These are phyloP conservation scores for Xylaria sp. DNA, from an alignment of 2,329 filamentous ascomycete genomes.

Conservation along the genomic window DNA sequence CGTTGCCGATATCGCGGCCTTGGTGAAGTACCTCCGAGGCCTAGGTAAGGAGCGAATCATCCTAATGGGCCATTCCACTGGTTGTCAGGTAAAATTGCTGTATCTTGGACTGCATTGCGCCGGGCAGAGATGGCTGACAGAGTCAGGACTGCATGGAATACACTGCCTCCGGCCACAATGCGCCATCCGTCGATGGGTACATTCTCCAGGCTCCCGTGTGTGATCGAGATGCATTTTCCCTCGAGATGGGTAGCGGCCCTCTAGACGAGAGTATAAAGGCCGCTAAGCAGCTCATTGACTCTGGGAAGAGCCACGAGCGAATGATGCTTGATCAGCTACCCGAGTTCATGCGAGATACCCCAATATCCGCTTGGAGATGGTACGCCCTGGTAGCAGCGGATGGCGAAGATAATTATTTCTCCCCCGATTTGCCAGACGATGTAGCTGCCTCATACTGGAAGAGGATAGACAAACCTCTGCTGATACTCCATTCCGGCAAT, in stretches of 20 bases:
- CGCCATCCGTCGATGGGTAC: slow-evolving; percentile 73
- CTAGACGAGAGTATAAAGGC: slow-evolving; percentile 59
- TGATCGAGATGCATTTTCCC: slow-evolving; percentile 74
- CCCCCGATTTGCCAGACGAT: slow-evolving; percentile 73
- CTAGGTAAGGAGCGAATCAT: slow-evolving; percentile 64
- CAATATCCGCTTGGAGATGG: slow-evolving; percentile 65
- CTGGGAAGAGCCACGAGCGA: slow-evolving; percentile 65
- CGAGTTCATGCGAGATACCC: slow-evolving; percentile 52
- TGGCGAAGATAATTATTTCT: slow-evolving; percentile 89
- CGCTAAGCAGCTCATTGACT: slow-evolving; percentile 65
- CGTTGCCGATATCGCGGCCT: slow-evolving; percentile 62
- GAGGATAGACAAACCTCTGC: slow-evolving; percentile 66
- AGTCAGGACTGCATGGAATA: slow-evolving; percentile 68
- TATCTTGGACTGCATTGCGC: not conserved
- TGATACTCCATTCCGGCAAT: slow-evolving; percentile 72
- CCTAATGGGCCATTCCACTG: slow-evolving; percentile 69
- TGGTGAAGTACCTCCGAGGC: slow-evolving; percentile 65
- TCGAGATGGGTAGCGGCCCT: slow-evolving; percentile 56
- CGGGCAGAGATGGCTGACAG: slow-evolving; percentile 25
- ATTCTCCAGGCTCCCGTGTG: slow-evolving; percentile 85
- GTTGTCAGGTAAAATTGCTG: slow-evolving; percentile 60
- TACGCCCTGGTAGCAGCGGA: slow-evolving; percentile 61
- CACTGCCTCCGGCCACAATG: slow-evolving; percentile 55
- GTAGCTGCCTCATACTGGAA: slow-evolving; percentile 74
- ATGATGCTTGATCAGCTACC: slow-evolving; percentile 63